Conservation (phyloP, 2,329 filamentous ascomycete genomes). For the Colletotrichum filicis region DNA sequence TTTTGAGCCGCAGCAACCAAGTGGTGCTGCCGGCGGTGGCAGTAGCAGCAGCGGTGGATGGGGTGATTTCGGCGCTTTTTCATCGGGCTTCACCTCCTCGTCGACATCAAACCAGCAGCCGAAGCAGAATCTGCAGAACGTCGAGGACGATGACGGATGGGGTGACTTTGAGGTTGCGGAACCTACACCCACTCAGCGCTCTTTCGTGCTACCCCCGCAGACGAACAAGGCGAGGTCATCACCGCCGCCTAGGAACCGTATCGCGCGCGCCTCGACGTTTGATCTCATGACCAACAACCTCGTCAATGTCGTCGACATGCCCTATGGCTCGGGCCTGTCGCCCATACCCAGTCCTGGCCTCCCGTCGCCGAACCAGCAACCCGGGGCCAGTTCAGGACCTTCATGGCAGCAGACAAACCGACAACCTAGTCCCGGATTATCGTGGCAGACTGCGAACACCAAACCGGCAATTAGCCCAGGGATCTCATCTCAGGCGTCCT, state of each 20-base stretch:
- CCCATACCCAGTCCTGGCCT: conserved; percentile 29
- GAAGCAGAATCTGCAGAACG: conserved; percentile 29
- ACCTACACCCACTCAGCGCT: conserved; percentile 38
- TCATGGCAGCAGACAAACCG: conserved; percentile 5
- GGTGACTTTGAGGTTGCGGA: conserved; percentile 74
- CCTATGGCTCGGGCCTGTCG: conserved; percentile 11
- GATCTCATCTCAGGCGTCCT: conserved; percentile 4
- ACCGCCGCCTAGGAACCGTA: conserved; percentile 40
- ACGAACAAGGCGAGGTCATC: conserved; percentile 33
- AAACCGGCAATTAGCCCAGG: conserved; percentile 10
- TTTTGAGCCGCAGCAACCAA: conserved; percentile 41
- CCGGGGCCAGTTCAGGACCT: conserved; percentile 1
- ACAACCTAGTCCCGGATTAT: conserved; percentile 12
- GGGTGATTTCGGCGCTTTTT: conserved; percentile 37
- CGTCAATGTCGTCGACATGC: conserved; percentile 47
- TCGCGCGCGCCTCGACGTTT: conserved; percentile 61
- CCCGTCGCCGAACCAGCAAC: neutral
- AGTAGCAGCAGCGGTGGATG: conserved; percentile 34
- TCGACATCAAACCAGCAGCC: conserved; percentile 36
- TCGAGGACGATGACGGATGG: conserved; percentile 72
- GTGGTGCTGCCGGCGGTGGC: conserved; percentile 15
- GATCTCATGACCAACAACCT: conserved; percentile 66
- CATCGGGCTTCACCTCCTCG: conserved; percentile 32
- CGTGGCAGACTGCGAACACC: conserved; percentile 2
- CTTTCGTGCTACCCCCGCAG: conserved; percentile 30